These are phyloP conservation scores for Deinandra increscens DNA, from an alignment of 129 eudicot species.

Conservation along the genomic window DNA sequence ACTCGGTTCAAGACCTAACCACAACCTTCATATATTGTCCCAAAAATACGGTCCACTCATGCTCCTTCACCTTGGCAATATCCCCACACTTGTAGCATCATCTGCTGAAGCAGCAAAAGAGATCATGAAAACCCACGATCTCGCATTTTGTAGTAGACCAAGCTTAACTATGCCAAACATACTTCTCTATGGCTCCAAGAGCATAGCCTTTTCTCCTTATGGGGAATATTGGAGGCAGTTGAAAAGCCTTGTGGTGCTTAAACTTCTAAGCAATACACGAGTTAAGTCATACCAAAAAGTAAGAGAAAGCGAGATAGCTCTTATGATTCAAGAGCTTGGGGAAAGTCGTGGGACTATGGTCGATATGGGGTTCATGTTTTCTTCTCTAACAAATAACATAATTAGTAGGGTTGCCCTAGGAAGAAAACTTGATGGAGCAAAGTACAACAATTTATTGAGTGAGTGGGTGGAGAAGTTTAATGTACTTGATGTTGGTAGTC, in stretches of 20 bases:
- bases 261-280: background rate
- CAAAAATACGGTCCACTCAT: too few relatives aligned
- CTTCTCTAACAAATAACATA: too few relatives aligned
- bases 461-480: too few relatives aligned
- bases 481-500: too few relatives aligned
- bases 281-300: background rate
- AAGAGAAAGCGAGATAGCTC: background rate
- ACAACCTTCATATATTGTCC: too few relatives aligned
- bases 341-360: background rate
- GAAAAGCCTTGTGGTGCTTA: background rate
- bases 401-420: too few relatives aligned
- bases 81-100: too few relatives aligned
- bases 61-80: too few relatives aligned
- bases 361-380: background rate
- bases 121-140: background rate
- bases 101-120: background rate
- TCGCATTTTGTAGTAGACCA: background rate
- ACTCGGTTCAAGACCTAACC: too few relatives aligned
- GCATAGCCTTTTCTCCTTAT: background rate
- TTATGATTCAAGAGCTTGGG: background rate
- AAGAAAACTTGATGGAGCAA: too few relatives aligned
- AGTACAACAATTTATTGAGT: too few relatives aligned
- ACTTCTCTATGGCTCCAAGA: background rate
- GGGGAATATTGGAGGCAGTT: too few relatives aligned
- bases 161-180: background rate